phyloP scores from a whole-genome alignment of 2,329 filamentous ascomycete species.

The Penicillium palitans region DNA sequence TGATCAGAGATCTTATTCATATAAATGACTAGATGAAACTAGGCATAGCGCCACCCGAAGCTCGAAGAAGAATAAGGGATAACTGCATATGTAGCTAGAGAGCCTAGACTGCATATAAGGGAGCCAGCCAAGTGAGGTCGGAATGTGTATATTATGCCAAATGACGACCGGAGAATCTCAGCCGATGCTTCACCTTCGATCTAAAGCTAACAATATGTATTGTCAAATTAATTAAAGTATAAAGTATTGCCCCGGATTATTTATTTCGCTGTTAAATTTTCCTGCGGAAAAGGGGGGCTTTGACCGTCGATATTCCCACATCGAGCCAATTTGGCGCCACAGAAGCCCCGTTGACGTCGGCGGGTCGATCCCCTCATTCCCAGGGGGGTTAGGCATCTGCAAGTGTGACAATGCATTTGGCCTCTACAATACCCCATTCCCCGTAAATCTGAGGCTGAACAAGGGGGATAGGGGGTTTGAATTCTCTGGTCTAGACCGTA shows the following conservation, averaged over 20 bases:
- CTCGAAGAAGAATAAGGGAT: neutral
- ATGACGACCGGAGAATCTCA: neutral
- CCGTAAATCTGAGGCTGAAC: neutral
- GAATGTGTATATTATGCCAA: neutral
- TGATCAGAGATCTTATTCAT: neutral
- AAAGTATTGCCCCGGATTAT: neutral
- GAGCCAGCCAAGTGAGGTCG: neutral
- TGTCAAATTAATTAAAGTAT: neutral
- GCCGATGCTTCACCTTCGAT: neutral
- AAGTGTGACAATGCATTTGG: neutral
- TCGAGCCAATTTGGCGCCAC: conserved; percentile 12
- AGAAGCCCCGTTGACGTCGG: conserved; percentile 11
- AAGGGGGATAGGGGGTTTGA: conserved; percentile 1
- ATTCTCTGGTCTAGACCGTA: conserved; percentile 6
- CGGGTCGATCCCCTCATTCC: conserved; percentile 12
- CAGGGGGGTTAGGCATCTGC: conserved; percentile 1
- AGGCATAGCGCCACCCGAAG: neutral
- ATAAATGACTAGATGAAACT: neutral
- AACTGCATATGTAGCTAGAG: neutral
- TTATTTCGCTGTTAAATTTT: neutral
- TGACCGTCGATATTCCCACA: neutral
- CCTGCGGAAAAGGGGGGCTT: conserved; percentile 1
- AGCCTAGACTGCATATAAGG: neutral
- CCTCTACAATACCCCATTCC: conserved; percentile 1
- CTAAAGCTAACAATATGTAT: neutral